Conservation (phyloP, 1,139 yeast species). For the Magnusiomyces tetraspermus region DNA sequence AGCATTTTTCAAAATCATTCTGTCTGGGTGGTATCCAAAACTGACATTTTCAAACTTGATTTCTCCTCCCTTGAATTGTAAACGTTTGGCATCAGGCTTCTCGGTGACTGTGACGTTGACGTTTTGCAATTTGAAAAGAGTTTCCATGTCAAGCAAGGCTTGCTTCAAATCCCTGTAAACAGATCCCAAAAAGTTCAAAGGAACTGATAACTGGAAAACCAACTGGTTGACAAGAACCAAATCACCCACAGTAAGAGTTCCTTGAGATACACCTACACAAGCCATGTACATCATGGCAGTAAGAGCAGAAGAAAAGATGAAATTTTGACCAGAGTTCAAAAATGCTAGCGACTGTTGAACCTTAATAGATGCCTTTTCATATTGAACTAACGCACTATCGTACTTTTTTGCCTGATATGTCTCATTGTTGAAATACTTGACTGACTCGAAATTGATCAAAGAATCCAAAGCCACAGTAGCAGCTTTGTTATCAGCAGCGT, state of each 20-base stretch:
- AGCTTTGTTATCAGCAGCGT: slow-evolving; percentile 88
- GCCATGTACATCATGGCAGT: slow-evolving; percentile 99
- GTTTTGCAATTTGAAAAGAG: slow-evolving; percentile 71
- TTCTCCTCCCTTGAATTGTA: slow-evolving; percentile 52
- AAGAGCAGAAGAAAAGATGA: slow-evolving; percentile 82
- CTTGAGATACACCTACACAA: slow-evolving; percentile 82
- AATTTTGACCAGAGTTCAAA: slow-evolving; percentile 83
- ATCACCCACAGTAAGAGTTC: slow-evolving; percentile 85
- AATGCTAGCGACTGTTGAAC: slow-evolving; percentile 90
- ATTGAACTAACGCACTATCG: slow-evolving; percentile 61
- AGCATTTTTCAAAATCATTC: slow-evolving; percentile 77
- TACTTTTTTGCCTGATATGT: slow-evolving; percentile 68
- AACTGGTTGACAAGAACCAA: slow-evolving; percentile 91
- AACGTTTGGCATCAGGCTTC: slow-evolving; percentile 50
- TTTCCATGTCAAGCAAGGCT: slow-evolving; percentile 86
- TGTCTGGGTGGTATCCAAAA: slow-evolving; percentile 81
- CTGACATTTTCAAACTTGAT: slow-evolving; percentile 84
- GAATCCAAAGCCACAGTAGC: slow-evolving; percentile 94
- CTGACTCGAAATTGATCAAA: slow-evolving; percentile 86
- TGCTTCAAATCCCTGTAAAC: slow-evolving; percentile 93
- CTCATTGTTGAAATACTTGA: slow-evolving; percentile 89
- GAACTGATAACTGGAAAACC: slow-evolving; percentile 91
- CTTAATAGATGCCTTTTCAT: slow-evolving; percentile 75
- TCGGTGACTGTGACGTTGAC: slow-evolving; percentile 61
- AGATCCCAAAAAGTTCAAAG: slow-evolving; percentile 86